phyloP scores from a whole-genome alignment of 73 alveolate genomes.

The Effrenium voratum region DNA sequence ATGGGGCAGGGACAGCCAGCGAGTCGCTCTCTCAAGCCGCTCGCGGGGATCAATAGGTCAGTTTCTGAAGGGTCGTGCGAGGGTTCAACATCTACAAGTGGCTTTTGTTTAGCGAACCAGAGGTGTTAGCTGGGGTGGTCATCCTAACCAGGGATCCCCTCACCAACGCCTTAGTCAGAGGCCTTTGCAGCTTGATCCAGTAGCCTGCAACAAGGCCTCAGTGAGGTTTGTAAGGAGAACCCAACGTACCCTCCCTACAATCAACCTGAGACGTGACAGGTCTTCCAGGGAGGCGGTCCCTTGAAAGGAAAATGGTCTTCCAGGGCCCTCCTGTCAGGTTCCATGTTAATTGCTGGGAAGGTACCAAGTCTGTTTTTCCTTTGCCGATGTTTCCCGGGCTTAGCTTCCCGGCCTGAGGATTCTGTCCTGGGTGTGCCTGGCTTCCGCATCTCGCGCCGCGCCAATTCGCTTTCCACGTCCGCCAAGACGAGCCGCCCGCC shows the following conservation, averaged over 20 bases:
- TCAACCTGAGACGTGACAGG: neutral
- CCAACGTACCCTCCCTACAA: neutral
- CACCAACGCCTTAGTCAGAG: too few species aligned
- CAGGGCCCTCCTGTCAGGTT: neutral
- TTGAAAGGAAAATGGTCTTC: neutral
- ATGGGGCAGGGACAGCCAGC: neutral
- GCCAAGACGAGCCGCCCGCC: too few species aligned
- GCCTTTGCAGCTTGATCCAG: too few species aligned
- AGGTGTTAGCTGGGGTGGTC: too few species aligned
- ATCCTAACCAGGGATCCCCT: too few species aligned
- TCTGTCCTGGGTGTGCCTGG: slow-evolving; percentile 61
- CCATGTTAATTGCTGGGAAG: neutral
- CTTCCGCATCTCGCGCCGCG: neutral
- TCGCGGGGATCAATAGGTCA: neutral
- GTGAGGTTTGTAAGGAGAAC: neutral
- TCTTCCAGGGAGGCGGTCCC: neutral
- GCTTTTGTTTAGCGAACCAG: too few species aligned
- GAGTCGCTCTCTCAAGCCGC: neutral
- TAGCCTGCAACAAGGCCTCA: too few species aligned
- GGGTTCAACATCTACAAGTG: neutral
- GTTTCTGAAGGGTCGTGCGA: neutral
- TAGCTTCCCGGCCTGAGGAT: neutral
- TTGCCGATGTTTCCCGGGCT: too few species aligned
- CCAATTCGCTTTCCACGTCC: neutral
- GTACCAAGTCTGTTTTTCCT: neutral